Evolutionary conservation across 129 eudicot genomes (phyloP).

Genomic region (Kitagawia praeruptora): DNA sequence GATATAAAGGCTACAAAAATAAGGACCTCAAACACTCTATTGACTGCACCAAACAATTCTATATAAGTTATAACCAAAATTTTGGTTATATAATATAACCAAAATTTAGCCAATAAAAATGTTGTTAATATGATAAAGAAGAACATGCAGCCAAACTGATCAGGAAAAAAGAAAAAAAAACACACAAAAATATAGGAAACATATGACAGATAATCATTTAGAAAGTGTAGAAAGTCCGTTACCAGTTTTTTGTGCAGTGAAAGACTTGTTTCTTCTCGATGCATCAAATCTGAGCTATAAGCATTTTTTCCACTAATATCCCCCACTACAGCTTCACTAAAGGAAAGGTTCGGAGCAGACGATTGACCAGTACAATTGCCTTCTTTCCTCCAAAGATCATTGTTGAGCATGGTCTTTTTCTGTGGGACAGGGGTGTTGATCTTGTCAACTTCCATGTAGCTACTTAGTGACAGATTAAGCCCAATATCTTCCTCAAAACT

Average conservation of each 20-base stretch:
- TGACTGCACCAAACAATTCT: background rate
- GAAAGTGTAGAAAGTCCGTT: conserved; percentile 6
- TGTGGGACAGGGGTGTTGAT: background rate
- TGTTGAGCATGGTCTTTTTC: conserved; percentile 12
- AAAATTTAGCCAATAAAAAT: background rate
- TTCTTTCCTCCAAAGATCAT: conserved; percentile 21
- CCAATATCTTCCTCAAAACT: conserved; percentile 18
- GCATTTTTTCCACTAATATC: conserved; percentile 30
- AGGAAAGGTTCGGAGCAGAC: conserved; percentile 10
- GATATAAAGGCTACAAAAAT: background rate
- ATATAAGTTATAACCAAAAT: background rate
- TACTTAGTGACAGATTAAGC: conserved; percentile 44
- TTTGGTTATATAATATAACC: background rate
- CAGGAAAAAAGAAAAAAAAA: background rate
- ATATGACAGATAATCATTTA: background rate
- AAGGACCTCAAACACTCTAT: background rate
- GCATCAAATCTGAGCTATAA: background rate
- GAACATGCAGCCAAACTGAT: background rate
- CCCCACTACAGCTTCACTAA: conserved; percentile 14
- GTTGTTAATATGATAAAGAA: background rate
- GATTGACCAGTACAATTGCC: conserved; percentile 29
- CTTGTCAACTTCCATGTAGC: conserved; percentile 16
- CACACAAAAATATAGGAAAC: background rate
- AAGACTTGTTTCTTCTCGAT: conserved; percentile 22
- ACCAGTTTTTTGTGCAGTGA: conserved; percentile 37